phyloP scores from a whole-genome alignment of 306 rosid genomes.

The Dryas octopetala region DNA sequence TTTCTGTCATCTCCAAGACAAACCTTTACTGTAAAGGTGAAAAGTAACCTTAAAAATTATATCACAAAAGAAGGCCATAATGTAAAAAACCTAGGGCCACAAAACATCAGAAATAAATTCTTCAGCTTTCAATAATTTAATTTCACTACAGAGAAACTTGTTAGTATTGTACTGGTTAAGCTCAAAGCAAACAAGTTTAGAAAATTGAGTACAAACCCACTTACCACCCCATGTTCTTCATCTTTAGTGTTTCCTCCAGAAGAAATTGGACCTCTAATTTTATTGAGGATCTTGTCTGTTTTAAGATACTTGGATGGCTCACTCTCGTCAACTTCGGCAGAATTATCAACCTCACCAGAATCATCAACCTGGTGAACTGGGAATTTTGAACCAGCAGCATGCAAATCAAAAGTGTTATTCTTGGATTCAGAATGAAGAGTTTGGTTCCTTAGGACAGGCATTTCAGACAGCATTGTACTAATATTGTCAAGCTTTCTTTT shows the following conservation, averaged over 20 bases:
- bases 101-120: background rate
- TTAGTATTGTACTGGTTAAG: background rate
- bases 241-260: constrained; percentile 32
- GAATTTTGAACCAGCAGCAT: constrained; percentile 36
- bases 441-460: constrained; percentile 76
- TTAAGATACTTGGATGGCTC: constrained; percentile 46
- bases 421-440: constrained; percentile 39
- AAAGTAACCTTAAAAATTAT: background rate
- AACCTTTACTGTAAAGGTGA: background rate
- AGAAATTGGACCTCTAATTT: constrained; percentile 39
- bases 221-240: constrained; percentile 52
- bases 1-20: constrained; percentile 1
- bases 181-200: constrained; percentile 5
- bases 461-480: constrained; percentile 66
- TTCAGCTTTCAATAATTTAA: background rate
- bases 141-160: background rate
- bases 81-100: background rate
- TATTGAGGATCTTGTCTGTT: constrained; percentile 38
- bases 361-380: constrained; percentile 37
- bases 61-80: background rate
- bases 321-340: constrained; percentile 31
- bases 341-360: constrained; percentile 36
- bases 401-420: constrained; percentile 40
- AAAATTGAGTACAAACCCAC: constrained; percentile 19
- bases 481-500: constrained; percentile 71